These are phyloP conservation scores for Purshia tridentata DNA, from an alignment of 306 rosid species.

Conservation along the genomic window DNA sequence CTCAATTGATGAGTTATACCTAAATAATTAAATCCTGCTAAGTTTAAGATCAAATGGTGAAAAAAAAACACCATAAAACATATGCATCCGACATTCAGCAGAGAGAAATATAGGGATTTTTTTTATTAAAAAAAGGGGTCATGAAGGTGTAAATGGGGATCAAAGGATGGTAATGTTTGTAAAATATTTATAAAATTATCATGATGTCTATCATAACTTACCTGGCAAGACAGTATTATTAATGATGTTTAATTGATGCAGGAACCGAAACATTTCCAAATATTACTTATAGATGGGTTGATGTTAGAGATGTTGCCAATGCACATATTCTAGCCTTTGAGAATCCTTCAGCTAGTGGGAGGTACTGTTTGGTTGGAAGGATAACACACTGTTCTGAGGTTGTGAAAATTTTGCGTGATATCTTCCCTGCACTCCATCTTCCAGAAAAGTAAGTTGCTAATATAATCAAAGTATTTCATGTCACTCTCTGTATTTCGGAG, in stretches of 20 bases:
- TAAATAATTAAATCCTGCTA: too few relatives aligned
- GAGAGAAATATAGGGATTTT: too few relatives aligned
- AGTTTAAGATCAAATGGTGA: too few relatives aligned
- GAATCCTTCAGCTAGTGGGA: constrained; percentile 57
- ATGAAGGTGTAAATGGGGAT: background rate
- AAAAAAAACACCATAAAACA: too few relatives aligned
- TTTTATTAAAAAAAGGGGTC: background rate
- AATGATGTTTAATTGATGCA: constrained; percentile 19
- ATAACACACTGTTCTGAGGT: constrained; percentile 43
- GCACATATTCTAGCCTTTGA: constrained; percentile 71
- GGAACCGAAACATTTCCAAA: constrained; percentile 48
- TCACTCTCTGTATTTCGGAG: background rate
- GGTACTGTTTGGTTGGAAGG: constrained; percentile 47
- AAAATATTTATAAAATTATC: background rate
- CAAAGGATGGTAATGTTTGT: background rate
- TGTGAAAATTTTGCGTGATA: constrained; percentile 30
- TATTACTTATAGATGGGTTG: constrained; percentile 32
- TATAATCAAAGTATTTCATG: too few relatives aligned
- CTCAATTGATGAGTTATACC: too few relatives aligned
- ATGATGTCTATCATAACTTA: background rate
- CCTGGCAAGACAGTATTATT: background rate
- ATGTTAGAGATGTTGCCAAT: constrained; percentile 64
- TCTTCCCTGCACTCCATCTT: constrained; percentile 50
- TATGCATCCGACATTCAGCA: too few relatives aligned
- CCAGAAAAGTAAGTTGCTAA: constrained; percentile 42